These are phyloP conservation scores for Mucor velutinosus DNA, from an alignment of 371 early-diverging fungal genomes.

Conservation along the genomic window DNA sequence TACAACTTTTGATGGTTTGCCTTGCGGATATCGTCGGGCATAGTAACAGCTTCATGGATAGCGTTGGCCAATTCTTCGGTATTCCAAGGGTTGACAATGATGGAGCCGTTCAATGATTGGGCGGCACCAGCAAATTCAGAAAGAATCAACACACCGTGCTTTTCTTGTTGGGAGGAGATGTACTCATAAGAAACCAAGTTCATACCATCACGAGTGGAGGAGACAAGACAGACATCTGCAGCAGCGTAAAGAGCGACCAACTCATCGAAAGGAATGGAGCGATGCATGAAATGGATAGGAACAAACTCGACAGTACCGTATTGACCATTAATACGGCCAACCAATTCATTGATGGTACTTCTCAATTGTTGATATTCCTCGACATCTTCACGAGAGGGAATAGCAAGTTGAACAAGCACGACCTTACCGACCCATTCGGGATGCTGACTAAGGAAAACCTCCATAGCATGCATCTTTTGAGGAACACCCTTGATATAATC, in stretches of 20 bases:
- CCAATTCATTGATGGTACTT: conserved; percentile 91
- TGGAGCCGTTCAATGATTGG: conserved; percentile 94
- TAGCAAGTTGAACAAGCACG: conserved; percentile 97
- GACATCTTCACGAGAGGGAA: conserved; percentile 96
- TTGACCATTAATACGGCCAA: conserved; percentile 96
- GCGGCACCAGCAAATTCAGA: conserved; percentile 99
- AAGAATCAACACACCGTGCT: conserved; percentile 96
- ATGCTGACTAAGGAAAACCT: conserved; percentile 88
- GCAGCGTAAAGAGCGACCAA: conserved; percentile 95
- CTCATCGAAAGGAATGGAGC: conserved; percentile 95
- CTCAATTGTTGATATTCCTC: conserved; percentile 96
- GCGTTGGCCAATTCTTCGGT: conserved; percentile 94
- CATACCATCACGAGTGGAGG: conserved; percentile 99
- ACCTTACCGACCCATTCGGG: conserved; percentile 95
- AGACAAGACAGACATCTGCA: conserved; percentile 96
- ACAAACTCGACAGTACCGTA: conserved; percentile 94
- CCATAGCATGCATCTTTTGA: conserved; percentile 95
- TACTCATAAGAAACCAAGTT: conserved; percentile 98
- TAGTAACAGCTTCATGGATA: conserved; percentile 90
- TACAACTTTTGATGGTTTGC: conserved; percentile 91
- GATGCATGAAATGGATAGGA: conserved; percentile 98
- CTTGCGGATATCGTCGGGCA: conserved; percentile 81
- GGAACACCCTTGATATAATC: conserved; percentile 99
- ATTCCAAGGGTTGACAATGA: conserved; percentile 99
- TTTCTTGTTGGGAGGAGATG: conserved; percentile 92